Conservation (phyloP, 768 basidiomycete genomes). For the Thelephora ganbajun region DNA sequence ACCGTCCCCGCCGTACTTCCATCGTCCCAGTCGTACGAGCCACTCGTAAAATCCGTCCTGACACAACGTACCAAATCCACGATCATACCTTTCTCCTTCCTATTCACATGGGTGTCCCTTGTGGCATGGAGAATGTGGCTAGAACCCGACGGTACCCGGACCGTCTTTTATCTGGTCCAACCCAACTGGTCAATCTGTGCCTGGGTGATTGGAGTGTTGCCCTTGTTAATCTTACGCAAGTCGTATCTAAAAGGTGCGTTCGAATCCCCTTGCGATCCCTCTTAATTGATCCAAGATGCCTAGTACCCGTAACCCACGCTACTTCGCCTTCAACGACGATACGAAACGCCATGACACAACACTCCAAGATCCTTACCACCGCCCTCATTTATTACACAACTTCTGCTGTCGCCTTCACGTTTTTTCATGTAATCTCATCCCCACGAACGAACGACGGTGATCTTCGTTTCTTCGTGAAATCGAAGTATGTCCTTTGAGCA, state of each 20-base stretch:
- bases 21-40: slow-evolving; percentile 46
- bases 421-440: slow-evolving; percentile 28
- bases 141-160: slow-evolving; percentile 18
- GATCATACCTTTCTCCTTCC: slow-evolving; percentile 36
- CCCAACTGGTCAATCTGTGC: slow-evolving; percentile 24
- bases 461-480: slow-evolving; percentile 48
- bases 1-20: slow-evolving; percentile 43
- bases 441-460: slow-evolving; percentile 23
- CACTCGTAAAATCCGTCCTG: slow-evolving; percentile 47
- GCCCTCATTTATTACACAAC: slow-evolving; percentile 20
- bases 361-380: slow-evolving; percentile 26
- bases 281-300: slow-evolving; percentile 1
- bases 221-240: slow-evolving; percentile 45
- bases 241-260: slow-evolving; percentile 42
- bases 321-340: slow-evolving; percentile 40
- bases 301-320: slow-evolving; percentile 24
- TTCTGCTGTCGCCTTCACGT: slow-evolving; percentile 30
- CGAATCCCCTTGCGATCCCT: neutral
- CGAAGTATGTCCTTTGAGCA: slow-evolving; percentile 29
- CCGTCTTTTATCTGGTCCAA: slow-evolving; percentile 11
- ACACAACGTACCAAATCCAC: slow-evolving; percentile 42
- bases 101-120: slow-evolving; percentile 30
- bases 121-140: slow-evolving; percentile 30
- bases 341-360: slow-evolving; percentile 30
- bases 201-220: slow-evolving; percentile 44